Evolutionary conservation across 1,284 basidiomycete genomes (phyloP), one percentile per base, ranked within the genome.

Genomic region (Thelephora terrestris): DNA sequence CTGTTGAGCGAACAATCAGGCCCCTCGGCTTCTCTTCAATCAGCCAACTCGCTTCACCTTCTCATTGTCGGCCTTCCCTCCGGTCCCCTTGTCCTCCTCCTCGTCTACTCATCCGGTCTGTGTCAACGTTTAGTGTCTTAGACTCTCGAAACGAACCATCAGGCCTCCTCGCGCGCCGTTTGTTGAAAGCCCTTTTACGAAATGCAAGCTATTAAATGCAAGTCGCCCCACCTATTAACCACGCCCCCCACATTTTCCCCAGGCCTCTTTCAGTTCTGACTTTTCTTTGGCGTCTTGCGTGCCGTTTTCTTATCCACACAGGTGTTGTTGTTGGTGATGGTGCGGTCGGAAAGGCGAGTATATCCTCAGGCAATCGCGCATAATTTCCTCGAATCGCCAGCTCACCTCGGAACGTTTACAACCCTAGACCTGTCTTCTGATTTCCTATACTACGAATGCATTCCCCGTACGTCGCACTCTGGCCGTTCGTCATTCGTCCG

Each of bases 291-390:
- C 7, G 14, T 14, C 29, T 7, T 25, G 23, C 16, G 25, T 42
- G 18, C 27, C 35, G 42, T 46, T 32, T 43, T 46, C 40, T 48
- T 42, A 50, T 46, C 50, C 53, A 53, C 49, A 61, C 55, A 91
- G 90, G 91, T 76, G 95, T 98, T 69, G 94, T 98, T 62, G 95
- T 99, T 53, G 95, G 95, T 62, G 95, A 99, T 75, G 95, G 95
- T 84, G 95, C 95, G 50, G 95, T 99, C 62, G 95, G 95, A 71
- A 99, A 98, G 88, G 94, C 86, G 56, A 60, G 79, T 68, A 48
- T 32, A 32, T 32, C 12, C 29, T 32, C 29, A 43, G 42, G 47
- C 45, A 44, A 46, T 51, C 29, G 47, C 46, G 46, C 38, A 43
- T 42, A 43, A 14, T 43, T 18, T 17, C 23, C 25, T 45, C 17